Conservation (phyloP, 495 filamentous ascomycete genomes). For the Xylona heveae region DNA sequence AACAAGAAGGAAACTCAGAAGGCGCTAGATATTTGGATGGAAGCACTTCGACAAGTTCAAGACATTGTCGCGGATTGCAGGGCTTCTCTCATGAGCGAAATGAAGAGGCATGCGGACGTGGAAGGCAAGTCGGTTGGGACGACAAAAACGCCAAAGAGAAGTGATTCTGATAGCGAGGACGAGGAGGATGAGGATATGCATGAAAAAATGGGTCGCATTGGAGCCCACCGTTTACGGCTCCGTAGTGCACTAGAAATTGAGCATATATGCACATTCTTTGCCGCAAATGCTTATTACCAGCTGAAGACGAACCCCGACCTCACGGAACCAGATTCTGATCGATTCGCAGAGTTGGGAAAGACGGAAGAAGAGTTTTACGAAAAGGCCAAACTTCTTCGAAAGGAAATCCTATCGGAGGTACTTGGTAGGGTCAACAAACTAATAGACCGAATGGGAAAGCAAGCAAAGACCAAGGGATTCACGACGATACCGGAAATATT, state of each 20-base stretch:
- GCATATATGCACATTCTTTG: conserved; percentile 68
- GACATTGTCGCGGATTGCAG: conserved; percentile 42
- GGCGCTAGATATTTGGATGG: conserved; percentile 45
- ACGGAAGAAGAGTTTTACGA: conserved; percentile 56
- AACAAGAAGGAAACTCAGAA: conserved; percentile 31
- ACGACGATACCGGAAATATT: conserved; percentile 39
- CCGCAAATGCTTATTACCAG: conserved; percentile 62
- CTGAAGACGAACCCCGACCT: conserved; percentile 47
- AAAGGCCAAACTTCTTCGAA: conserved; percentile 49
- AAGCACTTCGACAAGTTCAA: conserved; percentile 29
- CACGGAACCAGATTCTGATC: conserved; percentile 38
- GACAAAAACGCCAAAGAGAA: conserved; percentile 11
- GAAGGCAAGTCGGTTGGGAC: too few relatives aligned
- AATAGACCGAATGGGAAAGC: conserved; percentile 28
- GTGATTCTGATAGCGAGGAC: conserved; percentile 8
- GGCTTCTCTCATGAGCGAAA: conserved; percentile 22
- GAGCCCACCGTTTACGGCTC: conserved; percentile 41
- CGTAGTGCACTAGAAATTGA: conserved; percentile 55
- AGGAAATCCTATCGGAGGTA: conserved; percentile 25
- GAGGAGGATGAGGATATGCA: conserved; percentile 18
- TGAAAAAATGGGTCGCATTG: conserved; percentile 27
- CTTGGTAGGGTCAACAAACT: conserved; percentile 21
- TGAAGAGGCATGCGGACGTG: conserved; percentile 18
- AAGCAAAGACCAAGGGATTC: conserved; percentile 27
- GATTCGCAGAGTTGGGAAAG: conserved; percentile 41